A percentile compares a stretch with the other conserved stretches of the same genome.
phyloP scores from a whole-genome alignment of 305 asterid species.

The Plantago coronopus region DNA sequence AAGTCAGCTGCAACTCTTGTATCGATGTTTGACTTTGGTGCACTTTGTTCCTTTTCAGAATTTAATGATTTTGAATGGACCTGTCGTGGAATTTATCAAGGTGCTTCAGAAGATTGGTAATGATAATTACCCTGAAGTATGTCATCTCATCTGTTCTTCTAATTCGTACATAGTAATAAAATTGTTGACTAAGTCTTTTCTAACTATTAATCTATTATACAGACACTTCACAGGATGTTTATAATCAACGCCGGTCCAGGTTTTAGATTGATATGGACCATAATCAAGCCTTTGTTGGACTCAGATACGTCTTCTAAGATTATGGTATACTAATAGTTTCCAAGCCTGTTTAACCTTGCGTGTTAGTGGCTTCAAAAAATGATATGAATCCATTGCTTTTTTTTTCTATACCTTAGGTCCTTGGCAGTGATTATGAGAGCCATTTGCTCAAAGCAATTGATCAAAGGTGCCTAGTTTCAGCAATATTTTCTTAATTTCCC shows the following conservation, averaged over 20 bases:
- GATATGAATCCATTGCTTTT: neutral
- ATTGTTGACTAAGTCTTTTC: neutral
- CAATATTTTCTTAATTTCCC: neutral
- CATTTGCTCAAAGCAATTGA: slow-evolving; percentile 64
- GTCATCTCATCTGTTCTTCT: slow-evolving; percentile 4
- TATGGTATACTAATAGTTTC: slow-evolving; percentile 29
- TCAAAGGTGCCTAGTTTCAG: slow-evolving; percentile 43
- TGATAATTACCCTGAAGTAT: slow-evolving; percentile 68
- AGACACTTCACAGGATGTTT: slow-evolving; percentile 67
- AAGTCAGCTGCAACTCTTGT: neutral
- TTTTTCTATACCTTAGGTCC: slow-evolving; percentile 40
- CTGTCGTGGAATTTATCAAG: slow-evolving; percentile 53
- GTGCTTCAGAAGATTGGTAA: slow-evolving; percentile 69
- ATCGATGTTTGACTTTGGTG: neutral
- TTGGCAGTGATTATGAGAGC: slow-evolving; percentile 53
- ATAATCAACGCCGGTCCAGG: slow-evolving; percentile 79
- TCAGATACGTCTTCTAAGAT: slow-evolving; percentile 68
- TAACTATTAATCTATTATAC: slow-evolving; percentile 23
- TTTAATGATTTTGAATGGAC: slow-evolving; percentile 51
- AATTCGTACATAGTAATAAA: neutral
- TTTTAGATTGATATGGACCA: slow-evolving; percentile 67
- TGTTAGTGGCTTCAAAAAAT: neutral
- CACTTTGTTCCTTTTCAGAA: slow-evolving; percentile 36
- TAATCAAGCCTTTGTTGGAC: slow-evolving; percentile 67
- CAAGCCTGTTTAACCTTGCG: neutral